A percentile compares a stretch with the other conserved stretches of the same genome.
These are phyloP conservation scores for Nicotiana otophora DNA, from an alignment of 257 asterid genomes.

Conservation along the genomic window DNA sequence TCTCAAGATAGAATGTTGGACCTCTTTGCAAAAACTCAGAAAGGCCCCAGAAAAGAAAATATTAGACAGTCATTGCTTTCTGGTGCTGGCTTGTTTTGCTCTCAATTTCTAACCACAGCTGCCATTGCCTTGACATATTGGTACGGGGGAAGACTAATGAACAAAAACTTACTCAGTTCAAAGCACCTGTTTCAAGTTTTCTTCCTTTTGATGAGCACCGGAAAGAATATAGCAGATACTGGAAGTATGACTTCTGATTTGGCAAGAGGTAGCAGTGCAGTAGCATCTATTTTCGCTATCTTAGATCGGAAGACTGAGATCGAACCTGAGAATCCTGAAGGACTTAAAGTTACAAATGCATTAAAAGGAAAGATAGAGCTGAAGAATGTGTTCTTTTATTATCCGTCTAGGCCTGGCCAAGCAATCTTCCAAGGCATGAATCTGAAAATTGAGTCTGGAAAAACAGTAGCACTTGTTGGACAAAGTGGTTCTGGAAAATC, in stretches of 20 bases:
- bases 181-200: constrained; percentile 60
- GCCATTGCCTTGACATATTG: constrained; percentile 62
- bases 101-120: constrained; percentile 52
- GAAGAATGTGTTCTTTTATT: constrained; percentile 40
- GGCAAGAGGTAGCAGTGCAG: constrained; percentile 57
- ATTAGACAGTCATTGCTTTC: constrained; percentile 66
- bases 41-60: constrained; percentile 43
- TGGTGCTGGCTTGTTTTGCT: constrained; percentile 42
- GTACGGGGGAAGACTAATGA: constrained; percentile 79
- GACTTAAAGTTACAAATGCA: constrained; percentile 21
- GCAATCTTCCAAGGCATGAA: constrained; percentile 53
- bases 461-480: constrained; percentile 60
- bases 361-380: constrained; percentile 45
- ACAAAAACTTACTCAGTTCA: constrained; percentile 34
- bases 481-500: constrained; percentile 83
- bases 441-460: constrained; percentile 55
- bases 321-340: constrained; percentile 43
- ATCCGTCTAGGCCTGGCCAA: constrained; percentile 68
- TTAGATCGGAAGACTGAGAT: constrained; percentile 48
- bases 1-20: constrained; percentile 51
- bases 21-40: constrained; percentile 39
- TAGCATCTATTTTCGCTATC: constrained; percentile 43
- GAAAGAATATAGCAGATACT: constrained; percentile 72
- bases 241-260: constrained; percentile 74
- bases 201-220: constrained; percentile 74